phyloP scores from a whole-genome alignment of 2,329 filamentous ascomycete genomes.

The Talaromyces verruculosus region DNA sequence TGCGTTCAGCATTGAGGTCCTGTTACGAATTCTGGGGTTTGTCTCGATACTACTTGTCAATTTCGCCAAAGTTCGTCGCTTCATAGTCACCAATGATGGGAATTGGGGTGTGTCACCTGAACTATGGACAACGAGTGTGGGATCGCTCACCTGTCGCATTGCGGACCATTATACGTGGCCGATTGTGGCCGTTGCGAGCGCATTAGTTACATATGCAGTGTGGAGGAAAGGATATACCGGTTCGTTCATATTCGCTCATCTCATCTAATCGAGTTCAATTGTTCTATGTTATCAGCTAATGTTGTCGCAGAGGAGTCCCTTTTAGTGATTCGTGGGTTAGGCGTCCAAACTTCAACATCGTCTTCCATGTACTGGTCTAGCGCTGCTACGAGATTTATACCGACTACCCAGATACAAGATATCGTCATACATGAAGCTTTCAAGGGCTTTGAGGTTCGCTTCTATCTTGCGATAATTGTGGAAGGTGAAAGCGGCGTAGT shows the following conservation, averaged over 20 bases:
- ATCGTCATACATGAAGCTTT: constrained; percentile 96
- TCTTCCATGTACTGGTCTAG: constrained; percentile 66
- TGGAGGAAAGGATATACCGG: constrained; percentile 54
- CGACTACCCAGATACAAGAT: constrained; percentile 87
- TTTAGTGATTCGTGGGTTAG: constrained; percentile 81
- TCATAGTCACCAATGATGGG: constrained; percentile 31
- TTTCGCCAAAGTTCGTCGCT: constrained; percentile 35
- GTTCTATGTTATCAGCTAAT: constrained; percentile 3
- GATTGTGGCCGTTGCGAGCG: constrained; percentile 41
- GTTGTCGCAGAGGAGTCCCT: constrained; percentile 72
- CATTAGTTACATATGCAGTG: constrained; percentile 46
- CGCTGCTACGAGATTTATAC: constrained; percentile 72
- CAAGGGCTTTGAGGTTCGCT: constrained; percentile 82
- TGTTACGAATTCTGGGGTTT: constrained; percentile 48
- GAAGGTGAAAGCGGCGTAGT: constrained; percentile 84
- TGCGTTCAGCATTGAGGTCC: constrained; percentile 45
- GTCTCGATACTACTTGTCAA: constrained; percentile 41
- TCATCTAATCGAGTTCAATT: background rate
- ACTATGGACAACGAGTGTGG: constrained; percentile 37
- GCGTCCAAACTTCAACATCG: constrained; percentile 80
- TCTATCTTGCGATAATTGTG: constrained; percentile 86
- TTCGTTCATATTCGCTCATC: constrained; percentile 29
- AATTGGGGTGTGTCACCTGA: constrained; percentile 31
- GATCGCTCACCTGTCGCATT: constrained; percentile 35
- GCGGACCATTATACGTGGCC: constrained; percentile 45